A percentile compares a stretch with the other conserved stretches of the same genome.
Evolutionary conservation across 306 rosid genomes (phyloP).

Genomic region (Datisca glomerata): DNA sequence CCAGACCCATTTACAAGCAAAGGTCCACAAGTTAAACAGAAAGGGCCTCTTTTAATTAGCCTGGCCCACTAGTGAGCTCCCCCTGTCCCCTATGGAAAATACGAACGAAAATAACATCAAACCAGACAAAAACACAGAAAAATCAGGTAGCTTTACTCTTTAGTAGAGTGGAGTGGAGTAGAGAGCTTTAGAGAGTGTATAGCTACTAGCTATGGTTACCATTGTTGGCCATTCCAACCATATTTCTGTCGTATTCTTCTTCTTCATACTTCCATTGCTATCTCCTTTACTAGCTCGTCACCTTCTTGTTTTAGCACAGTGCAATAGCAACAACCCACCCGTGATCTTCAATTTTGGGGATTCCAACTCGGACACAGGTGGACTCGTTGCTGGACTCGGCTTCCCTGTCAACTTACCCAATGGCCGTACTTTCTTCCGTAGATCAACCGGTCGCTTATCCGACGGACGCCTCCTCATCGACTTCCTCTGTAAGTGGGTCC

Average conservation of each 20-base stretch:
- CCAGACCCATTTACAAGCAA: too few species aligned
- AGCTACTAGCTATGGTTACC: neutral
- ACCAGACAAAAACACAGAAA: too few species aligned
- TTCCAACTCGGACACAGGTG: slow-evolving; percentile 98
- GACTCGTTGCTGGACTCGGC: slow-evolving; percentile 83
- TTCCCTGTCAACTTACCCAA: slow-evolving; percentile 57
- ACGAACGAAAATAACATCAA: too few species aligned
- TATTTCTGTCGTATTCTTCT: neutral
- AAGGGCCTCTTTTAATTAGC: too few species aligned
- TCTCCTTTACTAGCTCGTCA: neutral
- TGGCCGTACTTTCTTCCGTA: slow-evolving; percentile 68
- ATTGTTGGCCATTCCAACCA: neutral
- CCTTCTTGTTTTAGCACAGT: slow-evolving; percentile 1
- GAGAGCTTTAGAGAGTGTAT: too few species aligned
- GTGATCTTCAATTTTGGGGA: slow-evolving; percentile 74
- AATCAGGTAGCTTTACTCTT: too few species aligned
- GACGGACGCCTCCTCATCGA: slow-evolving; percentile 84
- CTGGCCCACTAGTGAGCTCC: too few species aligned
- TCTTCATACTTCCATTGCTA: neutral
- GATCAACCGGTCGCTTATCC: slow-evolving; percentile 79
- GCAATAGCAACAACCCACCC: slow-evolving; percentile 20
- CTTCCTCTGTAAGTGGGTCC: slow-evolving; percentile 62
- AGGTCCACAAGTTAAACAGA: too few species aligned
- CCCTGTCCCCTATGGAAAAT: too few species aligned
- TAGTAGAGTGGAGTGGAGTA: too few species aligned